Evolutionary conservation across 208 protist species (phyloP).

Genomic region (Acanthamoeba triangularis): DNA sequence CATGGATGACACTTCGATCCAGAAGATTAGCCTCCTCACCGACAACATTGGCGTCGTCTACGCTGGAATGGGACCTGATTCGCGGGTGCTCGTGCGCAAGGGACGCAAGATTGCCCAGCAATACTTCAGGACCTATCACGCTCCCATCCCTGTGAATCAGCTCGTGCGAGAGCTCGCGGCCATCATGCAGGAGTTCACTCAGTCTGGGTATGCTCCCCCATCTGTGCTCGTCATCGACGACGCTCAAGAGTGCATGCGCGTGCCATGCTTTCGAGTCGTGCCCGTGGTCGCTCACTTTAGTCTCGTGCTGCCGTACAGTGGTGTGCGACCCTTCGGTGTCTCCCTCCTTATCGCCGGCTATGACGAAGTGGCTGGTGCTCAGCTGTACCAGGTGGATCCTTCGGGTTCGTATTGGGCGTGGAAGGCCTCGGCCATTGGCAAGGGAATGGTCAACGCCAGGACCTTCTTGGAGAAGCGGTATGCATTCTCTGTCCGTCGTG

Average conservation of each 20-base stretch:
- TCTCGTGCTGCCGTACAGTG: constrained; percentile 88
- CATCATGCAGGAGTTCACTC: constrained; percentile 99
- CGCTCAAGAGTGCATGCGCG: not conserved
- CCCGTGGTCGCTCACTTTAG: constrained; percentile 5
- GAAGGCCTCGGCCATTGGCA: constrained; percentile 99
- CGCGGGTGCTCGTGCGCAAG: constrained; percentile 97
- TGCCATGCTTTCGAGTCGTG: not conserved
- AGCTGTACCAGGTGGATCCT: constrained; percentile 99
- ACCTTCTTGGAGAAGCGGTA: constrained; percentile 99
- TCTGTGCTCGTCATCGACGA: not conserved
- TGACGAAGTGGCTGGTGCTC: constrained; percentile 96
- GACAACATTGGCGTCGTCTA: constrained; percentile 98
- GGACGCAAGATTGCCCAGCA: constrained; percentile 97
- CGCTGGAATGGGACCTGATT: constrained; percentile 99
- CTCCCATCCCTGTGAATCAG: constrained; percentile 97
- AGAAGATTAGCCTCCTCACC: constrained; percentile 95
- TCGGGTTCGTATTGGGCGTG: constrained; percentile 99
- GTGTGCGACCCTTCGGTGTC: constrained; percentile 99
- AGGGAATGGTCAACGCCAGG: constrained; percentile 98
- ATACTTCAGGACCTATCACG: constrained; percentile 96
- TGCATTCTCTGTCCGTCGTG: not conserved
- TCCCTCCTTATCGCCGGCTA: constrained; percentile 99
- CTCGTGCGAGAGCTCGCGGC: constrained; percentile 98
- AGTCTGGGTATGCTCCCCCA: constrained; percentile 94
- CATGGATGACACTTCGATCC: constrained; percentile 96